Evolutionary conservation across 2,329 filamentous ascomycete genomes (phyloP).

Genomic region (Chaetomiaceae sp.): DNA sequence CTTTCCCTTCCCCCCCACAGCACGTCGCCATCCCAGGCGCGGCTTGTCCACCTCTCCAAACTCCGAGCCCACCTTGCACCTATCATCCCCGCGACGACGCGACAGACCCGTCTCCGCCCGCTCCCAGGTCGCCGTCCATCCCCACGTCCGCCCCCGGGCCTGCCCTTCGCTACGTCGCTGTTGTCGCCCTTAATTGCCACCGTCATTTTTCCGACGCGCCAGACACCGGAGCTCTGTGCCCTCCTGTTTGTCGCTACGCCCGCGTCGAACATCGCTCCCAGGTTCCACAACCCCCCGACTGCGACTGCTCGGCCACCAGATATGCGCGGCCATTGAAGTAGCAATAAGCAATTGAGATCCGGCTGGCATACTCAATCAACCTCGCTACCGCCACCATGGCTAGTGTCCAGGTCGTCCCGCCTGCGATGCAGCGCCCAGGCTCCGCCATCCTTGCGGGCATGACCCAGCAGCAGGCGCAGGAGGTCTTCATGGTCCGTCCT

Average conservation of each 20-base stretch:
- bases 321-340: conserved; percentile 22
- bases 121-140: conserved; percentile 1
- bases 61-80: conserved; percentile 15
- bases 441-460: conserved; percentile 60
- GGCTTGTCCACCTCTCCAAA: conserved; percentile 16
- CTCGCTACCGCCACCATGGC: conserved; percentile 57
- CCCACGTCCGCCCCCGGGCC: neutral
- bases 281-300: conserved; percentile 19
- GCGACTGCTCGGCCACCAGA: conserved; percentile 17
- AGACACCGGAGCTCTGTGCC: conserved; percentile 1
- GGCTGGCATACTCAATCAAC: conserved; percentile 21
- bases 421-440: conserved; percentile 62
- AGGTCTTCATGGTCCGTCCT: conserved; percentile 59
- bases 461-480: conserved; percentile 73
- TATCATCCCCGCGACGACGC: conserved; percentile 23
- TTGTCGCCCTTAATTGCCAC: conserved; percentile 10
- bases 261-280: conserved; percentile 9
- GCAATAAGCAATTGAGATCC: conserved; percentile 18
- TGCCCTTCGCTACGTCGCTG: conserved; percentile 5
- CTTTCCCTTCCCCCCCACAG: conserved; percentile 16
- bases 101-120: conserved; percentile 12
- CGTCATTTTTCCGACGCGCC: conserved; percentile 16
- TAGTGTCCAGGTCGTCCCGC: conserved; percentile 70
- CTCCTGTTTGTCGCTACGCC: conserved; percentile 9
- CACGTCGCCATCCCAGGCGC: conserved; percentile 23